phyloP scores from a whole-genome alignment of 202 grass and related monocot genomes.

The Cymbopogon flexuosus region DNA sequence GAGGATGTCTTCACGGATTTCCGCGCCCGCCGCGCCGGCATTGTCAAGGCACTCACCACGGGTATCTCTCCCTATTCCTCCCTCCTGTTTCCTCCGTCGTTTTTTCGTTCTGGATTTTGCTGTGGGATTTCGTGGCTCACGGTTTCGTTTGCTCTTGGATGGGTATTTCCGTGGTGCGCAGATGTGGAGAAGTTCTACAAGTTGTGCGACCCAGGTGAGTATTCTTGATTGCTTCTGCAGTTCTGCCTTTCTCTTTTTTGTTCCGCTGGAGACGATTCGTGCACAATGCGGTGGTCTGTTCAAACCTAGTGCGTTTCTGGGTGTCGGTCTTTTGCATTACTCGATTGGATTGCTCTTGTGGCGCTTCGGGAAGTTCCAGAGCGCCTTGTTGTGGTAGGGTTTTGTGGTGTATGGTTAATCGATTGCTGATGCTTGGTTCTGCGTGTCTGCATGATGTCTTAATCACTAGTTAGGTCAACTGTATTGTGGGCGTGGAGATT shows the following conservation, averaged over 20 bases:
- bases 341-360: neutral
- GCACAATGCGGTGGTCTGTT: neutral
- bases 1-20: slow-evolving; percentile 52
- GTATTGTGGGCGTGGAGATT: neutral
- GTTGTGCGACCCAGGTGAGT: slow-evolving; percentile 54
- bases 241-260: neutral
- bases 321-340: neutral
- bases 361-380: neutral
- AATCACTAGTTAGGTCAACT: neutral
- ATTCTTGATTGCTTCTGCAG: neutral
- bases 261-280: neutral
- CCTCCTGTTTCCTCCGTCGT: neutral
- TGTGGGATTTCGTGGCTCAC: slow-evolving; percentile 7
- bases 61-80: slow-evolving; percentile 9
- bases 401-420: neutral
- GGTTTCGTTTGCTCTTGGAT: slow-evolving; percentile 11
- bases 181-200: slow-evolving; percentile 56
- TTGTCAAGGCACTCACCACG: slow-evolving; percentile 54
- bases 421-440: neutral
- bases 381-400: neutral
- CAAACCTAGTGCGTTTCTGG: neutral
- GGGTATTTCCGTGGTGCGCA: slow-evolving; percentile 32
- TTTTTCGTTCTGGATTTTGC: neutral
- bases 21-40: slow-evolving; percentile 41
- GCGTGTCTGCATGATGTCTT: neutral